Evolutionary conservation across 2,329 filamentous ascomycete species (phyloP).

Genomic region (Colletotrichum nymphaeae): DNA sequence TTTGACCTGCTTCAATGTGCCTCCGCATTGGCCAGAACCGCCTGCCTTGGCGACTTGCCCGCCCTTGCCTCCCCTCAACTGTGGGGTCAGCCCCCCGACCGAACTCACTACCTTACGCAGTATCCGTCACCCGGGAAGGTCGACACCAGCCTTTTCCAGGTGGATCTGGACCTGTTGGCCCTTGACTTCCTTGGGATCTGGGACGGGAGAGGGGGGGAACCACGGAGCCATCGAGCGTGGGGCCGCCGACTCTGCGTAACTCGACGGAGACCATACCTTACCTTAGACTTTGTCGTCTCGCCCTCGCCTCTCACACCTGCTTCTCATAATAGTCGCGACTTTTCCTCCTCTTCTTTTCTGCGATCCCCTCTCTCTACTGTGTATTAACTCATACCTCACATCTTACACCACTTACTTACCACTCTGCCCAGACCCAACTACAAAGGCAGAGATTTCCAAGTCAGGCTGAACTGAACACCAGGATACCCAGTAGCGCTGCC

Average conservation of each 20-base stretch:
- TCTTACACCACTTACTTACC: not conserved
- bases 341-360: not conserved
- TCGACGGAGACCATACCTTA: slow-evolving; percentile 5
- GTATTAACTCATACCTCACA: not conserved
- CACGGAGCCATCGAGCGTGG: slow-evolving; percentile 13
- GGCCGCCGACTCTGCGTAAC: slow-evolving; percentile 23
- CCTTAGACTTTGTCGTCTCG: slow-evolving; percentile 8
- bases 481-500: slow-evolving; percentile 15
- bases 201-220: not conserved
- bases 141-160: slow-evolving; percentile 8
- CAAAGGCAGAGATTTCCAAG: slow-evolving; percentile 33
- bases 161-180: not conserved
- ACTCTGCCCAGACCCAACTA: not conserved
- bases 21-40: slow-evolving; percentile 34
- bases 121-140: not conserved
- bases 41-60: slow-evolving; percentile 21
- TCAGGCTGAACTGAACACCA: slow-evolving; percentile 14
- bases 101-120: not conserved
- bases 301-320: slow-evolving; percentile 7
- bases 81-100: slow-evolving; percentile 31
- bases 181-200: not conserved
- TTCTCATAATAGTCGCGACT: slow-evolving; percentile 16
- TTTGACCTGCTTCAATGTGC: slow-evolving; percentile 14
- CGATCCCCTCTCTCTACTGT: not conserved
- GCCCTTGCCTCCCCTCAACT: slow-evolving; percentile 29